A percentile compares a stretch with the other conserved stretches of the same genome.
Conservation (phyloP, 306 rosid species). For the Cicer arietinum region DNA sequence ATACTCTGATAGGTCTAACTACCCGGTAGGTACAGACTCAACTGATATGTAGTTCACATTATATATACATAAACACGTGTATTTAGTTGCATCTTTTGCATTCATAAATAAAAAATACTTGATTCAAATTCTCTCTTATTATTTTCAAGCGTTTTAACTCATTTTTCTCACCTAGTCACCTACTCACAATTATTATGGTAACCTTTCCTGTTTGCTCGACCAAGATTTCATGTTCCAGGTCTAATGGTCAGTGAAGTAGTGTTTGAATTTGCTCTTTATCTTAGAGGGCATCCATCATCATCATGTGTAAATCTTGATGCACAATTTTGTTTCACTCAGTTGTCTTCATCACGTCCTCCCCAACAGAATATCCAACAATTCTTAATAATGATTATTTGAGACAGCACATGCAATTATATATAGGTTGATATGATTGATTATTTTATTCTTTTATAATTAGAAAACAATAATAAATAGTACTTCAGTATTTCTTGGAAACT, state of each 20-base stretch:
- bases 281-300: slow-evolving; percentile 16
- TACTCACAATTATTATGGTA: not conserved
- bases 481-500: slow-evolving; percentile 24
- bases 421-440: not conserved
- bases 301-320: slow-evolving; percentile 6
- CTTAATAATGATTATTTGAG: slow-evolving; percentile 10
- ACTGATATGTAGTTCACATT: not conserved
- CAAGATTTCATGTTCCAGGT: too few species aligned
- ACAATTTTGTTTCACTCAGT: slow-evolving; percentile 3
- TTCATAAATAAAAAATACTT: not conserved
- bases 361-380: not conserved
- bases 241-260: too few species aligned
- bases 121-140: slow-evolving; percentile 9
- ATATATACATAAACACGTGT: not conserved
- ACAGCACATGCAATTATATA: not conserved
- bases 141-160: not conserved
- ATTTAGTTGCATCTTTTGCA: not conserved
- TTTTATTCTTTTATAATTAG: slow-evolving; percentile 16
- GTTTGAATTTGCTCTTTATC: slow-evolving; percentile 21
- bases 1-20: not conserved
- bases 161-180: not conserved
- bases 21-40: not conserved
- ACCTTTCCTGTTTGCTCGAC: not conserved
- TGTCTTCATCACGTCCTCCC: slow-evolving; percentile 36
- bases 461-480: slow-evolving; percentile 23